phyloP scores from a whole-genome alignment of 345 rosid genomes.

The Euclidium syriacum region DNA sequence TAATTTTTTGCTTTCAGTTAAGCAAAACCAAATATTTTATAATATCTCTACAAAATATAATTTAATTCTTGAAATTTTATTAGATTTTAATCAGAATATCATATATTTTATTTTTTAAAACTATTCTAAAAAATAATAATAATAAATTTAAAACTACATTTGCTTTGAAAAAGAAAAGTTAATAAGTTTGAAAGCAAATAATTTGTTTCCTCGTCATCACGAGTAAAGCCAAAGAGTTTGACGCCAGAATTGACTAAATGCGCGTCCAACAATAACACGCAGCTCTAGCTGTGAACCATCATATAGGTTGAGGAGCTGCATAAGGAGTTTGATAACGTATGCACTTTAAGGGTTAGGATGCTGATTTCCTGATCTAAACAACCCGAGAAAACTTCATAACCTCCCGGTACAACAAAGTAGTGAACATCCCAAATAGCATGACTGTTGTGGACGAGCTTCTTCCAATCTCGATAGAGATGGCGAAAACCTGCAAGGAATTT shows the following conservation, averaged over 20 bases:
- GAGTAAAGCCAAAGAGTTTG: background rate
- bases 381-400: conserved; percentile 47
- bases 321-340: conserved; percentile 41
- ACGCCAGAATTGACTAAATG: conserved; percentile 4
- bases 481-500: conserved; percentile 44
- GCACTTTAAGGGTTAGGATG: conserved; percentile 49
- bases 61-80: no score
- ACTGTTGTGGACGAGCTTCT: conserved; percentile 53
- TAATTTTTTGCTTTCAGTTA: no score
- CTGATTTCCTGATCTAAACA: conserved; percentile 46
- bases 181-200: no score
- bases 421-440: conserved; percentile 57
- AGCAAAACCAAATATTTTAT: no score
- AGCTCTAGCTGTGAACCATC: background rate
- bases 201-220: no score
- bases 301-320: conserved; percentile 51
- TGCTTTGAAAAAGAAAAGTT: no score
- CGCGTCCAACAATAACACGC: background rate
- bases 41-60: no score
- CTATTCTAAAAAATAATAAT: no score
- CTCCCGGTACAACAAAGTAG: conserved; percentile 41
- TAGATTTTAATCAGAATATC: no score
- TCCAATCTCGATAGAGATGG: conserved; percentile 52
- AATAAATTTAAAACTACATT: no score
- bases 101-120: no score